Conservation (phyloP, 768 basidiomycete genomes). For the Termitomyces sp. region DNA sequence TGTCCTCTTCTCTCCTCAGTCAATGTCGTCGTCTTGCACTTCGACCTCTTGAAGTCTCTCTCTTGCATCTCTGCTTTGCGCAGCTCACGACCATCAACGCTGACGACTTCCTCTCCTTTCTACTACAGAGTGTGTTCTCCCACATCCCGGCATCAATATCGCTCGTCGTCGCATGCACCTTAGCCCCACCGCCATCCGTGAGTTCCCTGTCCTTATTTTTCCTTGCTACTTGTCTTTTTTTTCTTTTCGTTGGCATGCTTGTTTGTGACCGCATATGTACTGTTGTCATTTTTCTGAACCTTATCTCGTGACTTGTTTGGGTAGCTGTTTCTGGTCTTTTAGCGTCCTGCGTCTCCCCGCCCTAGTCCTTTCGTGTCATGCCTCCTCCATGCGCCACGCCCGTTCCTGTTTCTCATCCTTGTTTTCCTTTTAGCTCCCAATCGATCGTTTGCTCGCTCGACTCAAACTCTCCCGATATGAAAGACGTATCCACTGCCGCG, state of each 20-base stretch:
- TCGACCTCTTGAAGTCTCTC: conserved; percentile 16
- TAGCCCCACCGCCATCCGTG: conserved; percentile 29
- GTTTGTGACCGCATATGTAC: conserved; percentile 1
- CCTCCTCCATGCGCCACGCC: conserved; percentile 15
- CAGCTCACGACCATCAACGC: conserved; percentile 40
- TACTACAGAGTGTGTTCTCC: conserved; percentile 16
- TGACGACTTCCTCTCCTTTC: conserved; percentile 32
- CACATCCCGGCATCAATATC: conserved; percentile 13
- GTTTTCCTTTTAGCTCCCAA: conserved; percentile 31
- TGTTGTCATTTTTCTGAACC: conserved; percentile 8
- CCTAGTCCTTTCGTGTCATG: conserved; percentile 17
- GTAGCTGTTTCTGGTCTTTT: not conserved
- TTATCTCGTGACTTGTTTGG: conserved; percentile 12
- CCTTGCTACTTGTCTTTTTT: not conserved
- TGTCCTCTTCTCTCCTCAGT: conserved; percentile 19
- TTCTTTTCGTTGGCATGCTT: not conserved
- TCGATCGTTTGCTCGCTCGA: conserved; percentile 39
- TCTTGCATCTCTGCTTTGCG: conserved; percentile 18
- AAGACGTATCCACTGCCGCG: conserved; percentile 61
- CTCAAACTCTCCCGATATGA: conserved; percentile 58
- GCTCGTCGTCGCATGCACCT: conserved; percentile 36
- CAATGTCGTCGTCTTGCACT: conserved; percentile 18
- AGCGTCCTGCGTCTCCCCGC: not conserved
- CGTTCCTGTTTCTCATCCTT: conserved; percentile 17
- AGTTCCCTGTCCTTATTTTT: conserved; percentile 21